Conservation (phyloP, 352 stramenopile genomes). For the Phytopythium oedochilum region DNA sequence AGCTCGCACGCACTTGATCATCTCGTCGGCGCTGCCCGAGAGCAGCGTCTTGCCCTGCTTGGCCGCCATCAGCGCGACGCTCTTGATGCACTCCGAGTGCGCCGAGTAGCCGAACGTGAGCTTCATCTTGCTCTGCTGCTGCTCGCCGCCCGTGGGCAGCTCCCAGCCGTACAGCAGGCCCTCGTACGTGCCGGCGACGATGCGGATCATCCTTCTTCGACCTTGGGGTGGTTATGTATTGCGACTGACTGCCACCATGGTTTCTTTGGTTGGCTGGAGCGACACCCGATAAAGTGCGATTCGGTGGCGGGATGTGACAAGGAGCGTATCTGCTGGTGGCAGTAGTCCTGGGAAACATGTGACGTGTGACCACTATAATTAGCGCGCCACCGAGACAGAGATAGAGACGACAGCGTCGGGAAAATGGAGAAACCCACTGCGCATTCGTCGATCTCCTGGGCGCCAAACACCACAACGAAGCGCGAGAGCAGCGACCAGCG, state of each 20-base stretch:
- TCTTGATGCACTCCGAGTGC: conserved; percentile 85
- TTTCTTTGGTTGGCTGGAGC: conserved; percentile 22
- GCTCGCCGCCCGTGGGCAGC: conserved; percentile 22
- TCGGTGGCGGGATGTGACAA: conserved; percentile 10
- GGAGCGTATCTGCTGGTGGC: conserved; percentile 12
- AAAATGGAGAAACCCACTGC: neutral
- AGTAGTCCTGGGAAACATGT: conserved; percentile 19
- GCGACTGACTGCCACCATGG: no score
- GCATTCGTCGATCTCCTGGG: neutral
- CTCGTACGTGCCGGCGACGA: conserved; percentile 84
- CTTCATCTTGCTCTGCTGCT: conserved; percentile 57
- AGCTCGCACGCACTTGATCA: conserved; percentile 67
- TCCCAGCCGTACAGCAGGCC: conserved; percentile 86
- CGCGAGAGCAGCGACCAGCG: neutral
- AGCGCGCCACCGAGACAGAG: neutral
- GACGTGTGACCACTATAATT: conserved; percentile 26
- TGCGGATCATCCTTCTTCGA: conserved; percentile 53
- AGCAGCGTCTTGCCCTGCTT: conserved; percentile 81
- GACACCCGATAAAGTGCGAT: conserved; percentile 22
- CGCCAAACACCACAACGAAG: neutral
- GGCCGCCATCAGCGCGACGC: conserved; percentile 71
- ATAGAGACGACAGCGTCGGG: no score
- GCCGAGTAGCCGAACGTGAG: conserved; percentile 82
- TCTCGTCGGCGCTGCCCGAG: conserved; percentile 80
- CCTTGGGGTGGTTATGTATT: conserved; percentile 3